These are phyloP conservation scores for Platanus orientalis DNA, from an alignment of 164 flowering plant genomes.

Conservation along the genomic window DNA sequence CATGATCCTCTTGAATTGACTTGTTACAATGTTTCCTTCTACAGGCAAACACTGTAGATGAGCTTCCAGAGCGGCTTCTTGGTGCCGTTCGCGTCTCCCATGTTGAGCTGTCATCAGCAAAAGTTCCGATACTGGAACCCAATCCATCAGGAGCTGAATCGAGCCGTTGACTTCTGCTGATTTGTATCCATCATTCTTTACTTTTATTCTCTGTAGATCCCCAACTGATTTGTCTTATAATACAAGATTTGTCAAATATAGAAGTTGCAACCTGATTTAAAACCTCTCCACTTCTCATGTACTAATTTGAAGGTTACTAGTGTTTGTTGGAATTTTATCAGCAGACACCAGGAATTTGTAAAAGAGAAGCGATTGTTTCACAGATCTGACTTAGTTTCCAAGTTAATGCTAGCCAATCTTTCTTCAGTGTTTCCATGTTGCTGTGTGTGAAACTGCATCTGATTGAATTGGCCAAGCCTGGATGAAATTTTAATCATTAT, in stretches of 20 bases:
- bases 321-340: background rate
- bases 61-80: conserved; percentile 87
- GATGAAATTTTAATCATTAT: too few relatives aligned
- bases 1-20: too few relatives aligned
- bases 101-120: conserved; percentile 78
- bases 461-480: too few relatives aligned
- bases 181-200: conserved; percentile 4
- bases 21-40: background rate
- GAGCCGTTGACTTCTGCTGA: conserved; percentile 11
- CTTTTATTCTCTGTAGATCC: conserved; percentile 7
- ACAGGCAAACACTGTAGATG: conserved; percentile 80
- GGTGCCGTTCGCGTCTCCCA: conserved; percentile 95
- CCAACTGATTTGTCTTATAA: conserved; percentile 2
- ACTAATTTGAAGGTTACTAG: background rate
- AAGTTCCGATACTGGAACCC: conserved; percentile 63
- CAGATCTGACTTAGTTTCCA: too few relatives aligned
- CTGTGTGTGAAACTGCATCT: too few relatives aligned
- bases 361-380: background rate
- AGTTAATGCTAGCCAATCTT: background rate
- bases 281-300: background rate
- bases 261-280: background rate
- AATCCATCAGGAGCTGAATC: conserved; percentile 28
- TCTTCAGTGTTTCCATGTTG: background rate
- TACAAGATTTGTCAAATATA: conserved; percentile 7
- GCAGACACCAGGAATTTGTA: background rate